Base-by-base conservation (phyloP, 257 asterid genomes). In the Ajuga chamaepitys region DNA sequence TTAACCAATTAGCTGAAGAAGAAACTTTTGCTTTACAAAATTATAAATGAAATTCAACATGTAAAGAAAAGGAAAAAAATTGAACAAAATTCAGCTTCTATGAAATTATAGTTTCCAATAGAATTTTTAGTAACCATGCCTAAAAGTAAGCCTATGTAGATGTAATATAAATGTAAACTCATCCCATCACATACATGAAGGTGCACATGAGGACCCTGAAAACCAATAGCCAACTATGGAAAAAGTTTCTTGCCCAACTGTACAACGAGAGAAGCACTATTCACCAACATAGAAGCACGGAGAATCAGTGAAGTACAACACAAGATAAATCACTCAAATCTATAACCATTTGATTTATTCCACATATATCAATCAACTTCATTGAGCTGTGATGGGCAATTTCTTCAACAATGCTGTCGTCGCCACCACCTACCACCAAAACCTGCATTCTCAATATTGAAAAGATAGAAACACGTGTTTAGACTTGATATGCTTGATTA, bases 351-450 rank as follows among this genome's bases (percentile, higher is more conserved):
- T 86, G 85, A 74, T 94, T 97, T 38, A 94, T 94, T 82, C 90
- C 99, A 59, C 99, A 94, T 56, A 94, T 94, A 78, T 94, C 97
- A 65, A 94, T 94, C 69, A 7, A 69, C 77, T 88, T 88, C 78
- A 94, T 95, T 59, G 99, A 88, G 78, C 80, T 78, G 74, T 94
- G 97, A 58, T 96, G 97, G 54, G 92, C 77, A 79, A 94, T 78
- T 80, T 94, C 99, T 74, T 95, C 77, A 58, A 90, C 95, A 73
- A 94, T 97, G 35, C 99, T 97, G 72, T 96, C 99, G 74, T 94
- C 99, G 77, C 99, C 99, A 14, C 99, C 99, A 59, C 99, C 99
- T 17, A 94, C 95, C 65, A 94, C 99, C 80, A 94, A 81, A 81
- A 94, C 97, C 97, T 94, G 87, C 74, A 65, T 57, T 47, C 71